Percentiles rank a stretch among this genome's conserved stretches.
phyloP scores from a whole-genome alignment of 2,329 filamentous ascomycete genomes.

The Trichoderma endophyticum region DNA sequence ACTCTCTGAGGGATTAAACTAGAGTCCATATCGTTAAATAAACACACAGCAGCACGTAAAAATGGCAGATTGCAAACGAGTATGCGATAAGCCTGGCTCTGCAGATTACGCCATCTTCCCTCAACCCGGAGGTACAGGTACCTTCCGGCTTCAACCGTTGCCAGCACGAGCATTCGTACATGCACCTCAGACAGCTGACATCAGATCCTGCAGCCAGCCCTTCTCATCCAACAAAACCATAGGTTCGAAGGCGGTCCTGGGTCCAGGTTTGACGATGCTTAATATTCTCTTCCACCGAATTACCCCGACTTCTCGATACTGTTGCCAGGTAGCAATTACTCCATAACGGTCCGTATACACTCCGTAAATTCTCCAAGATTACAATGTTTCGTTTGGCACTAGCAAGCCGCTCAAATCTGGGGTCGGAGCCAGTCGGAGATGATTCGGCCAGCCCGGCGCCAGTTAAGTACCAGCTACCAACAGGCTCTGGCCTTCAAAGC shows the following conservation, averaged over 20 bases:
- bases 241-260: not conserved
- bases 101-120: not conserved
- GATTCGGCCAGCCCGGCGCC: not conserved
- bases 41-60: not conserved
- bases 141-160: not conserved
- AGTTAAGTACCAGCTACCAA: not conserved
- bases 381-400: not conserved
- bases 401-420: not conserved
- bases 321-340: not conserved
- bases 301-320: not conserved
- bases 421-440: not conserved
- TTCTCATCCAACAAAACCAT: not conserved
- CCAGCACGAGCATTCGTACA: not conserved
- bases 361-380: not conserved
- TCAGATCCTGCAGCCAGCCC: not conserved
- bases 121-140: not conserved
- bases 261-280: not conserved
- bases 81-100: not conserved
- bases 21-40: not conserved
- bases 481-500: not conserved
- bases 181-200: slow-evolving; percentile 15
- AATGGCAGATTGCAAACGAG: not conserved
- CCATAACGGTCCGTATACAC: not conserved
- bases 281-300: not conserved
- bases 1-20: not conserved